A percentile compares a stretch with the other conserved stretches of the same genome.
These are phyloP conservation scores for Pythium aquatile DNA, from an alignment of 352 stramenopile genomes.

Conservation along the genomic window DNA sequence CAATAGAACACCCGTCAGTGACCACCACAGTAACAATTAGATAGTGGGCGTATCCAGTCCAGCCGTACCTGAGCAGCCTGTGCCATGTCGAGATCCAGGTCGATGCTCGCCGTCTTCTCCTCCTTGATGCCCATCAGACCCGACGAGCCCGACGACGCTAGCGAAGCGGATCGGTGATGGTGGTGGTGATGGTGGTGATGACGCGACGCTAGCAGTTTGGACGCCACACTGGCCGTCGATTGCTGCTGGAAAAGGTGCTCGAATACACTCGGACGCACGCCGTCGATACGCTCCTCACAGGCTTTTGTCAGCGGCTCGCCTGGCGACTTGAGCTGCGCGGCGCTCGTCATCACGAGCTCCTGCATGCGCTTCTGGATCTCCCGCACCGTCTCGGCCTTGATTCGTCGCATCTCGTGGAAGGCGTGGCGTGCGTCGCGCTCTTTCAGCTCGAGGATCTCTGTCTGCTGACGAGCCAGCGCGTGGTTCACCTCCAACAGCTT, in stretches of 20 bases:
- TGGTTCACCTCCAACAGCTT: constrained; percentile 72
- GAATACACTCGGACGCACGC: constrained; percentile 60
- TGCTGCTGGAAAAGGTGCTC: constrained; percentile 57
- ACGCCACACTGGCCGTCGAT: constrained; percentile 31
- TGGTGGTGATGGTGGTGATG: constrained; percentile 23
- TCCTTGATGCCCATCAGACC: constrained; percentile 17
- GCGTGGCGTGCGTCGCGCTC: constrained; percentile 64
- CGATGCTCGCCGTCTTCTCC: constrained; percentile 18
- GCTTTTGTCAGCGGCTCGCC: constrained; percentile 21
- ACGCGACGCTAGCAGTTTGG: constrained; percentile 19
- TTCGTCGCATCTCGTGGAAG: constrained; percentile 54
- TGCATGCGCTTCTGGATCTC: constrained; percentile 65
- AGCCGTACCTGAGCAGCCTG: constrained; percentile 19
- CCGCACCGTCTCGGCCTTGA: constrained; percentile 62
- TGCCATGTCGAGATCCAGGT: constrained; percentile 20
- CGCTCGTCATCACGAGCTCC: constrained; percentile 48
- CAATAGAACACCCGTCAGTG: neutral
- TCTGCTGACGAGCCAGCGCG: constrained; percentile 55
- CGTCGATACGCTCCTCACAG: constrained; percentile 63
- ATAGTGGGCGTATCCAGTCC: neutral
- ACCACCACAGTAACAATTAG: neutral
- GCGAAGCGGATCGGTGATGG: constrained; percentile 15
- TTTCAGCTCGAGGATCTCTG: constrained; percentile 61
- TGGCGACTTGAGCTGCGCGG: constrained; percentile 12
- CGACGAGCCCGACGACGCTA: constrained; percentile 8